Percentiles rank a stretch among this genome's conserved stretches.
Evolutionary conservation across 768 basidiomycete species (phyloP).

Genomic region (Gymnopilus dilepis): DNA sequence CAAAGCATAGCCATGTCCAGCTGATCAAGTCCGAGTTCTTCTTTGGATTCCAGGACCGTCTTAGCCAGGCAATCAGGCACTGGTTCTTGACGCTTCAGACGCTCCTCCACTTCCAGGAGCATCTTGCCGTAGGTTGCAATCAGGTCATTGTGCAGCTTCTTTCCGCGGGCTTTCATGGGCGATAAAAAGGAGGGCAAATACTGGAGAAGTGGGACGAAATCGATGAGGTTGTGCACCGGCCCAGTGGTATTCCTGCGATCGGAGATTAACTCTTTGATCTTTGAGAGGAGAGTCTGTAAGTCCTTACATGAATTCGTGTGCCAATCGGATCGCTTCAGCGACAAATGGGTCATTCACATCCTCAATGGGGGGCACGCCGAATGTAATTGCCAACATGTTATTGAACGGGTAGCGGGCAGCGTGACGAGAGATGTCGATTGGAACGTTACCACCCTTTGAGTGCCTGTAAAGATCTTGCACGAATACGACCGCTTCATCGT

Average conservation of each 20-base stretch:
- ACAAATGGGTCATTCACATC: constrained; percentile 43
- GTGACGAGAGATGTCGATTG: constrained; percentile 45
- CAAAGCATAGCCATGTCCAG: constrained; percentile 47
- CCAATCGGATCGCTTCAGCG: constrained; percentile 38
- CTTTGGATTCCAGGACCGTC: constrained; percentile 37
- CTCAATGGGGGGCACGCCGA: constrained; percentile 45
- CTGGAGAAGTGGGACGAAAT: constrained; percentile 50
- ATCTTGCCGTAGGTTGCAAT: constrained; percentile 44
- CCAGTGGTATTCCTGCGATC: constrained; percentile 44
- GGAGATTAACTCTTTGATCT: background rate
- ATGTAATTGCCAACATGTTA: constrained; percentile 51
- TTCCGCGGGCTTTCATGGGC: constrained; percentile 41
- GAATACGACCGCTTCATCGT: constrained; percentile 44
- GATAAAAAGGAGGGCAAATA: constrained; percentile 35
- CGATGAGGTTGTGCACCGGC: constrained; percentile 49
- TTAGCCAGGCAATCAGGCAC: constrained; percentile 51
- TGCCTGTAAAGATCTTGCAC: constrained; percentile 41
- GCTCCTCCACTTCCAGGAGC: constrained; percentile 41
- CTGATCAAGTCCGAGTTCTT: constrained; percentile 41
- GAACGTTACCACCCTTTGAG: constrained; percentile 33
- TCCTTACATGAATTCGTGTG: constrained; percentile 51
- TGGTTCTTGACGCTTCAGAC: constrained; percentile 39
- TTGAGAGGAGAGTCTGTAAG: background rate
- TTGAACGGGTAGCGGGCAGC: constrained; percentile 46
- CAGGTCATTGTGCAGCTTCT: constrained; percentile 43